Base-by-base conservation (phyloP, 208 protist species). In the Leishmania aethiopica region DNA sequence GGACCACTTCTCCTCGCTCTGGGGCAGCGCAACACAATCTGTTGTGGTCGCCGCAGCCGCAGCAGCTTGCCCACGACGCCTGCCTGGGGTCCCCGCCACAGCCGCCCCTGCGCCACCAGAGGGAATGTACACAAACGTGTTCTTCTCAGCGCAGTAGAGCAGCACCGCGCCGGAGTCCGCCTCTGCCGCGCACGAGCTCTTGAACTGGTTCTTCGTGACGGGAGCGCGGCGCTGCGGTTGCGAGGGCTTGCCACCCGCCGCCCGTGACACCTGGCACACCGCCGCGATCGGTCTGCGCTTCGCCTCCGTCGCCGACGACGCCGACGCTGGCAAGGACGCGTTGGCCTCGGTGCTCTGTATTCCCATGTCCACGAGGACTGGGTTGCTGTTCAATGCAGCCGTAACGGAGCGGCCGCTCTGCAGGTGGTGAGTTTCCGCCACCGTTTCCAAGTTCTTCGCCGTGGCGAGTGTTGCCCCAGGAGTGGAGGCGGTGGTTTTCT, bases 121-220 rank as follows among this genome's bases (percentile, higher is more conserved):
- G 0, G 83, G 81, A 78, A 90, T 87, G 77, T 91, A 90, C 66
- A 86, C 86, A 17, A 92, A 59, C 17, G 84, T 92, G 78, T 90
- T 92, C 78, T 88, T 90, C 77, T 92, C 86, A 0, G 83, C 85
- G 73, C 73, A 88, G 78, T 92, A 92, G 25, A 92, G 81, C 75
- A 90, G 82, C 53, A 92, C 77, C 17, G 81, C 85, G 28, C 64
- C 83, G 8, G 83, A 86, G 37, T 77, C 86, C n/a, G 73, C 83
- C 45, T 83, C 86, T 25, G 87, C 83, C 22, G 79, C 81, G 84
- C 91, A 94, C 11, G 87, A 89, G 66, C 89, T 91, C 62, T 87
- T 86, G 73, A 94, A 94, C 28, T 91, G 77, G 84, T 94, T 94
- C 45, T 66, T 79, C 77, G 88, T 86, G 57, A 93, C 73, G 28